A percentile compares a stretch with the other conserved stretches of the same genome.
phyloP scores from a whole-genome alignment of 2,329 filamentous ascomycete species.

The Aspergillus calidoustus region DNA sequence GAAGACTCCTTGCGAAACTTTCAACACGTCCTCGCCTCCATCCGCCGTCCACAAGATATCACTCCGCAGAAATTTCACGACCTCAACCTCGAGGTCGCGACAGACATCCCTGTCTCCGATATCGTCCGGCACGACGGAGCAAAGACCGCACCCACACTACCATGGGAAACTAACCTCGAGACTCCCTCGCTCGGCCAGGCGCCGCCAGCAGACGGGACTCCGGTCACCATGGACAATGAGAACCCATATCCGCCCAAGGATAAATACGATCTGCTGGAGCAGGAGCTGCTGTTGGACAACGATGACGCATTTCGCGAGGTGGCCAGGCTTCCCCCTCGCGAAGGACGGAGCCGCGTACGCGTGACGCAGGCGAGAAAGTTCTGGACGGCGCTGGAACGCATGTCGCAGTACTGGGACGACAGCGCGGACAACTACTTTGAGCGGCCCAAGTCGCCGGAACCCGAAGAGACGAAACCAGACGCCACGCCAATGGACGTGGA shows the following conservation, averaged over 20 bases:
- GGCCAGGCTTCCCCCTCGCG: slow-evolving; percentile 51
- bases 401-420: slow-evolving; percentile 67
- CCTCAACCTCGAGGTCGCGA: slow-evolving; percentile 47
- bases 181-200: slow-evolving; percentile 15
- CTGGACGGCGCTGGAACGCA: slow-evolving; percentile 61
- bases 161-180: slow-evolving; percentile 36
- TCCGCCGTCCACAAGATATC: slow-evolving; percentile 48
- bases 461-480: slow-evolving; percentile 26
- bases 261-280: slow-evolving; percentile 53
- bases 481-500: slow-evolving; percentile 34
- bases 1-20: slow-evolving; percentile 43
- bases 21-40: slow-evolving; percentile 49
- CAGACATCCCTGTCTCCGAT: slow-evolving; percentile 39
- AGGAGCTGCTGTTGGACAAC: slow-evolving; percentile 60
- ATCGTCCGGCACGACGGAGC: slow-evolving; percentile 43
- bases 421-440: slow-evolving; percentile 62
- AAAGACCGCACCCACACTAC: slow-evolving; percentile 43
- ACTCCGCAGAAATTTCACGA: slow-evolving; percentile 42
- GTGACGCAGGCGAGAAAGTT: slow-evolving; percentile 64
- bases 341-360: slow-evolving; percentile 53
- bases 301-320: slow-evolving; percentile 63
- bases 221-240: slow-evolving; percentile 53
- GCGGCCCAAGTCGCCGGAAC: slow-evolving; percentile 34
- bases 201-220: slow-evolving; percentile 17
- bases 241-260: slow-evolving; percentile 52